phyloP scores from a whole-genome alignment of 176 grass and related monocot genomes.

The Canna indica region DNA sequence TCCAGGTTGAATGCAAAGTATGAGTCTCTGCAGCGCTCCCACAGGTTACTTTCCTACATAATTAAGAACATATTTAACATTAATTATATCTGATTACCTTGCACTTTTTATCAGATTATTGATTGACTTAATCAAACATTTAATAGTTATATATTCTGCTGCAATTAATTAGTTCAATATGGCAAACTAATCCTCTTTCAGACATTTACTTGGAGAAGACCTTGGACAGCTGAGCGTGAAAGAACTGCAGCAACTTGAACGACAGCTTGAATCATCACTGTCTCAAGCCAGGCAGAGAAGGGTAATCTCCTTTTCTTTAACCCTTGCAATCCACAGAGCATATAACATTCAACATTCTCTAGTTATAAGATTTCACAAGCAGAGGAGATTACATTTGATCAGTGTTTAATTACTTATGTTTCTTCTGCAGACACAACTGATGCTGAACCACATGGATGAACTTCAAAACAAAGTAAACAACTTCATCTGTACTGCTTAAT shows the following conservation, averaged over 20 bases:
- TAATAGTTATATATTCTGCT: background rate
- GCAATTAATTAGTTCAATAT: background rate
- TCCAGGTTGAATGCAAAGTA: slow-evolving; percentile 3
- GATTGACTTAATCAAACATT: background rate
- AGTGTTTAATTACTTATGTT: background rate
- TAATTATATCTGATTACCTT: too few relatives aligned
- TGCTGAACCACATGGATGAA: background rate
- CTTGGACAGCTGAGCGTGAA: background rate
- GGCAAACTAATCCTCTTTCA: background rate
- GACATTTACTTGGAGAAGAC: slow-evolving; percentile 1
- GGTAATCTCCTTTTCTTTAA: background rate
- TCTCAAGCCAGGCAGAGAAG: slow-evolving; percentile 2
- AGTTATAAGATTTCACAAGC: too few relatives aligned
- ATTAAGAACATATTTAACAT: background rate
- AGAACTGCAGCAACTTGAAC: slow-evolving; percentile 11
- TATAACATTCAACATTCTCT: too few relatives aligned
- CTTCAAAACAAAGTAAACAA: background rate
- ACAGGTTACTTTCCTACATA: background rate
- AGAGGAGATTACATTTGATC: too few relatives aligned
- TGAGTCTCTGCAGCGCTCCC: background rate
- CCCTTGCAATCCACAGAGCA: background rate
- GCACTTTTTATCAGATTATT: too few relatives aligned
- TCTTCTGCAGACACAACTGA: background rate
- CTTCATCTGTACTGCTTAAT: too few relatives aligned
- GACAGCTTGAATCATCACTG: background rate